phyloP scores from a whole-genome alignment of 2,329 filamentous ascomycete species.

The Aspergillus sp. region DNA sequence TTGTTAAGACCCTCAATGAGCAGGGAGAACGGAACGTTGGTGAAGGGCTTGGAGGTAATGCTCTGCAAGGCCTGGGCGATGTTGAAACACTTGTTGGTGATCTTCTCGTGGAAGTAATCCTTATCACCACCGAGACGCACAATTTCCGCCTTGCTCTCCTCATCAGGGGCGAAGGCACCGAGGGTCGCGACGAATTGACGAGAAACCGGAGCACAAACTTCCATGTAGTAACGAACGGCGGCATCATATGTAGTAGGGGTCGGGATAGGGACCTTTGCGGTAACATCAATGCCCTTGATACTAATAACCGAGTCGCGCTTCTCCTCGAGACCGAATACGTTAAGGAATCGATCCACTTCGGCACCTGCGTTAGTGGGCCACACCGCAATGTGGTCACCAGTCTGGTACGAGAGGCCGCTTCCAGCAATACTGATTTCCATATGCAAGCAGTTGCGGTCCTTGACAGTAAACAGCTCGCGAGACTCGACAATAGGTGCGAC shows the following conservation, averaged over 20 bases:
- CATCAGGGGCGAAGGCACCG: constrained; percentile 84
- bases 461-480: constrained; percentile 83
- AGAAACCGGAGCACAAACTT: constrained; percentile 91
- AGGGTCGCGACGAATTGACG: constrained; percentile 90
- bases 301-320: constrained; percentile 82
- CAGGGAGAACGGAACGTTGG: constrained; percentile 85
- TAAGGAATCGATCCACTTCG: constrained; percentile 87
- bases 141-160: constrained; percentile 83
- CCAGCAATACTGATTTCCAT: constrained; percentile 90
- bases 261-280: constrained; percentile 96
- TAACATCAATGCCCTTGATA: constrained; percentile 89
- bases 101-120: constrained; percentile 89
- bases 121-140: constrained; percentile 86
- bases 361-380: constrained; percentile 95
- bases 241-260: constrained; percentile 96
- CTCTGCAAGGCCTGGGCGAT: constrained; percentile 79
- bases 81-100: constrained; percentile 79
- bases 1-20: constrained; percentile 93
- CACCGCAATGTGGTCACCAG: constrained; percentile 93
- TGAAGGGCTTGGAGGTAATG: constrained; percentile 74
- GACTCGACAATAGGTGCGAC: constrained; percentile 92
- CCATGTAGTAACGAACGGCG: constrained; percentile 90
- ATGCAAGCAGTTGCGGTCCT: constrained; percentile 92
- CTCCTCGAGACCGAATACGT: constrained; percentile 69
- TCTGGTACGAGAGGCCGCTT: constrained; percentile 90